These are phyloP conservation scores for Boletus rufocinnamomeus DNA, from an alignment of 768 basidiomycete genomes.

Conservation along the genomic window DNA sequence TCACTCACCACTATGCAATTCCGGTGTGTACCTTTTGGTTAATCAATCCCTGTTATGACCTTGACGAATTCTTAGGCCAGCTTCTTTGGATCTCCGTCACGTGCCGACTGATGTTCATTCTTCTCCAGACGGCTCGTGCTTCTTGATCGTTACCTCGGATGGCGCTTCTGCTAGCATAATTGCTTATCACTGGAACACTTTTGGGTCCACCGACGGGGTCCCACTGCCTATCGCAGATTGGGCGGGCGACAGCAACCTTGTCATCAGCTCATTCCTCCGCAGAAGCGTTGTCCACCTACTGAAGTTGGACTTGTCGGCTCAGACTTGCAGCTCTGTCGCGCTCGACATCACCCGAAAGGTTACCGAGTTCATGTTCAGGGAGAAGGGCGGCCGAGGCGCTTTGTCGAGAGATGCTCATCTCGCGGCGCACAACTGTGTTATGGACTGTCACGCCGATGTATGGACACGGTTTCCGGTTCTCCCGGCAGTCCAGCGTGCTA, in stretches of 20 bases:
- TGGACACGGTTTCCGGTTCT: conserved; percentile 64
- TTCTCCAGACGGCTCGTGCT: conserved; percentile 58
- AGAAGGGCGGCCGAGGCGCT: conserved; percentile 36
- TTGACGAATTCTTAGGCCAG: conserved; percentile 39
- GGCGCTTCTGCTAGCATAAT: conserved; percentile 26
- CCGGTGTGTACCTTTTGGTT: conserved; percentile 37
- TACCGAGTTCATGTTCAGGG: conserved; percentile 60
- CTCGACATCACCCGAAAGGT: conserved; percentile 56
- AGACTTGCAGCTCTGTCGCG: conserved; percentile 43
- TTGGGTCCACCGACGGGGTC: conserved; percentile 53
- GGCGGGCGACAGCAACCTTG: conserved; percentile 26
- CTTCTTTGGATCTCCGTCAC: conserved; percentile 42
- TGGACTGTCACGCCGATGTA: conserved; percentile 57
- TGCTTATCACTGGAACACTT: conserved; percentile 59
- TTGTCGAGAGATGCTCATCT: conserved; percentile 17
- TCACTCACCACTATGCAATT: conserved; percentile 57
- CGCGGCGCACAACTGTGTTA: conserved; percentile 48
- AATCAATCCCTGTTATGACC: neutral
- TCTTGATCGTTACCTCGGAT: conserved; percentile 37
- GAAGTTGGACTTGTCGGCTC: conserved; percentile 37
- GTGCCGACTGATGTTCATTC: conserved; percentile 41
- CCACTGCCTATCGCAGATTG: conserved; percentile 35
- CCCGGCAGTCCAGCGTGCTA: conserved; percentile 49
- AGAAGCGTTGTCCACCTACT: conserved; percentile 47
- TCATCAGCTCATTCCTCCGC: conserved; percentile 48